Percentiles rank a stretch among this genome's conserved stretches.
phyloP scores from a whole-genome alignment of 1,284 basidiomycete species.

The Sporisorium graminicola region DNA sequence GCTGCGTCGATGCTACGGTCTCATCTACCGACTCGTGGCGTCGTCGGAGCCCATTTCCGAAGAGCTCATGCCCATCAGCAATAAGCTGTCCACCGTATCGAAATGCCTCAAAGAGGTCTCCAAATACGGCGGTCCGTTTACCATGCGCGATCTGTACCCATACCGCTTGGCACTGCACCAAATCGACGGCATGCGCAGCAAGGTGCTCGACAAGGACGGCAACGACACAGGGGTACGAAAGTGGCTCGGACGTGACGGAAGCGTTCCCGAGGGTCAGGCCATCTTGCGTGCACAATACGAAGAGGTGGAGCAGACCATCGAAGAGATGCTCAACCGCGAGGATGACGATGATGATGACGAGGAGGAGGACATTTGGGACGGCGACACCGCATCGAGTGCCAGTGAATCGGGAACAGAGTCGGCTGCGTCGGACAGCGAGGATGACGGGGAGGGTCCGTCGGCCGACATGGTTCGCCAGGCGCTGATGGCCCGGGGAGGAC shows the following conservation, averaged over 20 bases:
- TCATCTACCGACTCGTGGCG: constrained; percentile 92
- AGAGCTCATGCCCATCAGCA: constrained; percentile 88
- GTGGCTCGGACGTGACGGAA: constrained; percentile 75
- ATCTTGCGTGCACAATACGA: constrained; percentile 95
- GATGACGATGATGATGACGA: constrained; percentile 67
- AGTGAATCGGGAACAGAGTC: constrained; percentile 40
- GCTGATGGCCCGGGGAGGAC: constrained; percentile 35
- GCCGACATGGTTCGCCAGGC: constrained; percentile 49
- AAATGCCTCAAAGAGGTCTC: constrained; percentile 97
- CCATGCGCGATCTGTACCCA: constrained; percentile 94
- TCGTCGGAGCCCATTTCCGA: constrained; percentile 99
- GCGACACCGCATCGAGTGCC: constrained; percentile 42
- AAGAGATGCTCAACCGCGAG: constrained; percentile 71
- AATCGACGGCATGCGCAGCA: constrained; percentile 91
- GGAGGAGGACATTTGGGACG: constrained; percentile 54
- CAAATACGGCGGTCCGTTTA: constrained; percentile 96
- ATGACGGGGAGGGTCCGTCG: constrained; percentile 33
- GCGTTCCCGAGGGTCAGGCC: constrained; percentile 94
- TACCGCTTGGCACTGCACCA: constrained; percentile 96
- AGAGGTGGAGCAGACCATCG: constrained; percentile 94
- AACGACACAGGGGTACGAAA: constrained; percentile 60
- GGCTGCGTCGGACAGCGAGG: constrained; percentile 43
- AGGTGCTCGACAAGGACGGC: constrained; percentile 81
- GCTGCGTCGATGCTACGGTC: constrained; percentile 91
- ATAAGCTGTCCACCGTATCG: constrained; percentile 74